Evolutionary conservation across 129 eudicot species (phyloP).

Genomic region (Oenanthe sinensis): DNA sequence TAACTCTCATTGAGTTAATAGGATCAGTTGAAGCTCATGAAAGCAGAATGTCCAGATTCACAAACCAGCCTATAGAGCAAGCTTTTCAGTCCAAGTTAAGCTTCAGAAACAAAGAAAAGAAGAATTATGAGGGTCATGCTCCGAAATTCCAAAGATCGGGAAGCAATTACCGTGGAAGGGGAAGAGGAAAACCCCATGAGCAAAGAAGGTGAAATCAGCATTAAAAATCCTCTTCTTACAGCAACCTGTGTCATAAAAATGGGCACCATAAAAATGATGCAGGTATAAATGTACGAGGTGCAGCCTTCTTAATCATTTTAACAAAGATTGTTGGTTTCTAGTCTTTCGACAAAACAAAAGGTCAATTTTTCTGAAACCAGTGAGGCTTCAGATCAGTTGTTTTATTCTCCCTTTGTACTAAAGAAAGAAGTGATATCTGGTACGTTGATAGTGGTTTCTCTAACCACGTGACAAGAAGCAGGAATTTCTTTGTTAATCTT

Average conservation of each 20-base stretch:
- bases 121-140: neutral
- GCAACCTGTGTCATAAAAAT: neutral
- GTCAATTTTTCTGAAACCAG: neutral
- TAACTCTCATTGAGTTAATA: neutral
- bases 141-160: neutral
- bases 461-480: neutral
- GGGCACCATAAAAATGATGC: neutral
- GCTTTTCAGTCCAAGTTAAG: slow-evolving; percentile 2
- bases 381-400: neutral
- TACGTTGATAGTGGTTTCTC: neutral
- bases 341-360: neutral
- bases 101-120: neutral
- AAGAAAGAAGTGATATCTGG: neutral
- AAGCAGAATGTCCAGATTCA: neutral
- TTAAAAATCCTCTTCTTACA: neutral
- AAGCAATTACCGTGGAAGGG: neutral
- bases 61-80: neutral
- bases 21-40: slow-evolving; percentile 1
- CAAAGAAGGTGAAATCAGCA: neutral
- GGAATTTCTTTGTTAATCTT: neutral
- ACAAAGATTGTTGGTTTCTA: neutral
- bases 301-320: neutral
- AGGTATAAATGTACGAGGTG: neutral
- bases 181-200: neutral
- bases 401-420: neutral